Base-by-base conservation (phyloP, 495 filamentous ascomycete genomes). In the Penicillium flavigenum region DNA sequence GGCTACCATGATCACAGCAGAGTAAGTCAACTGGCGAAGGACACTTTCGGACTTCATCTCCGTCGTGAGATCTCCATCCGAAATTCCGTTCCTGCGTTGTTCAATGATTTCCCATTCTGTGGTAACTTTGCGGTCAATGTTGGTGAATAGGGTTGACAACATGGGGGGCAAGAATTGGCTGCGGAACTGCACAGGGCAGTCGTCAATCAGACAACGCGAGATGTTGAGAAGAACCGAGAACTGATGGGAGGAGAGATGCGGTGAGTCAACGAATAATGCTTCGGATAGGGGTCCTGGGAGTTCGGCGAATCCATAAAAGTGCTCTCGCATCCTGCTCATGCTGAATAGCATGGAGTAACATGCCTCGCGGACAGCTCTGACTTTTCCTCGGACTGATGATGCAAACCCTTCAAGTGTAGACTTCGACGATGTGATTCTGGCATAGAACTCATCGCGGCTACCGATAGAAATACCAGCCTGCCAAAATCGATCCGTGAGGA, bases 1-100 rank as follows among this genome's bases (percentile, higher is more conserved):
- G 24, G 91, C 88, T 43, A 96, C 89, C 80, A 97, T 88, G 57
- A 92, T 86, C 12, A 96, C 90, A 7, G 93, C 89, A 36, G 91
- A 89, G 67, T 92, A 91, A 1, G 94, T 96, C 47, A 98, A 78
- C 57, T 96, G 90, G n/a, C 94, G 85, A 32, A 99, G 78, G 26
- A 98, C 94, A 70, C 93, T 97, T 68, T 99, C 94, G 19, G 90
- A 87, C 72, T 96, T 96, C 94, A 99, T 99, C 76, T 99, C 95
- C 61, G 96, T 89, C 1, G 88, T 87, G 36, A 99, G 76, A 63
- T 88, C 80, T 46, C 82, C 84, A 43, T 86, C 85, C 17, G 87
- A 84, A 1, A 81, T 80, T 10, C 83, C 84, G 29, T 84, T 77
- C 57, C 82, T 82, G 24, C 88, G 82, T 60, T 83, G 84, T 54